These are phyloP conservation scores for Boletellus emodensis DNA, from an alignment of 768 basidiomycete genomes.

Conservation along the genomic window DNA sequence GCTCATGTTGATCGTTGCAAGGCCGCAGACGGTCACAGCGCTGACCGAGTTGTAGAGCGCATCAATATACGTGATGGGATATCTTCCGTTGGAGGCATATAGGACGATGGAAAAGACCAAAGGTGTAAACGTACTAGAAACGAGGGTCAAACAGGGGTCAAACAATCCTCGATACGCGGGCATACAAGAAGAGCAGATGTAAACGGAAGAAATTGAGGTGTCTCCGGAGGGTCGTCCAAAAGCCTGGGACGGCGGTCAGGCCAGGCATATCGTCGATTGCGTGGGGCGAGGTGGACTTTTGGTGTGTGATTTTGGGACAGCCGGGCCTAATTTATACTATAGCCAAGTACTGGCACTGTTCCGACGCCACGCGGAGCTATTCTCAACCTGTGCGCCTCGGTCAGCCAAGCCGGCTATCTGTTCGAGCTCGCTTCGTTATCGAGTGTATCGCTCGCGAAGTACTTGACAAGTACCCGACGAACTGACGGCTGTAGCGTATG, in stretches of 20 bases:
- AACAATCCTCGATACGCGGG: conserved; percentile 7
- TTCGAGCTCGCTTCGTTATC: conserved; percentile 7
- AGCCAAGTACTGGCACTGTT: neutral
- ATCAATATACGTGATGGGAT: conserved; percentile 71
- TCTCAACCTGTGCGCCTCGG: neutral
- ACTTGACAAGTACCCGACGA: conserved; percentile 19
- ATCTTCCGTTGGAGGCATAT: conserved; percentile 76
- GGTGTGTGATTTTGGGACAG: neutral
- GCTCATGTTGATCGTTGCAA: conserved; percentile 66
- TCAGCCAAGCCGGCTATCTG: neutral
- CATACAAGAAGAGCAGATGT: conserved; percentile 61
- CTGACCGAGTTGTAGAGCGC: conserved; percentile 74
- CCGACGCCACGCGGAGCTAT: neutral
- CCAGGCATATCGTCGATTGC: conserved; percentile 3
- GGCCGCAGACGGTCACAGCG: conserved; percentile 76
- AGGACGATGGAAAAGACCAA: conserved; percentile 76
- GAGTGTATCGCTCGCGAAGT: conserved; percentile 20
- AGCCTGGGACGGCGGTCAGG: neutral
- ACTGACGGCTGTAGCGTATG: conserved; percentile 24
- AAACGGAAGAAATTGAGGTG: conserved; percentile 67
- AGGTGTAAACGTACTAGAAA: conserved; percentile 66
- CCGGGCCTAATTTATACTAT: neutral
- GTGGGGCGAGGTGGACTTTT: neutral
- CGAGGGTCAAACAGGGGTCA: conserved; percentile 1
- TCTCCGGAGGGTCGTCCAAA: conserved; percentile 31